Evolutionary conservation across 1,284 basidiomycete genomes (phyloP), one percentile per base, ranked within the genome.

Genomic region (Ceratobasidium sp.): DNA sequence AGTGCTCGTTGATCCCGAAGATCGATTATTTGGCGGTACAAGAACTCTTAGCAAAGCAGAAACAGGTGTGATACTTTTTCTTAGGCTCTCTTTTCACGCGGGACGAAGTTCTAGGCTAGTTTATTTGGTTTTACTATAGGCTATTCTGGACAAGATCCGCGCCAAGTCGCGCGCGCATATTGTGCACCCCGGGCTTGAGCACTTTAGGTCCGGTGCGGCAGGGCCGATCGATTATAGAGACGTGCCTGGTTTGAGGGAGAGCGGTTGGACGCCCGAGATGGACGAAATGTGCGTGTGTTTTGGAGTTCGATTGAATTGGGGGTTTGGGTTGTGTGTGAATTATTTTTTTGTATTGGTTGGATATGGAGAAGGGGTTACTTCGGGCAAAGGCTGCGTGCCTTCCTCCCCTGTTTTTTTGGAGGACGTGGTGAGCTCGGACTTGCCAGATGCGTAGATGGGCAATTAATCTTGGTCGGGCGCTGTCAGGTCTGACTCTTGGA

Each of bases 191-290:
- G 97, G 97, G 0, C 84, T 99, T 70, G 88, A 92, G 6, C 89
- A 93, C 79, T 98, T 98, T 84, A 91, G 90, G 83, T 87, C 88
- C 54, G 90, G 90, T 0, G 84, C 85, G 40, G 83, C 85, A 12
- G 80, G 78, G 10, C 87, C 86, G 42, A 79, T 89, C 52, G 90
- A 94, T 81, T 90, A 91, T 48, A 90, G 89, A 81, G 91, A 95
- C 79, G 91, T 98, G 17, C 96, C 96, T 15, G 96, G 96, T 0
- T 86, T 98, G 54, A 87, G 90, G 62, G 96, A 98, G 85, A 96
- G 93, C 78, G 96, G 96, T 0, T 99, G 98, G 98, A 96, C 94
- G 67, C 92, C 93, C 3, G 92, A 93, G 76, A 94, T 97, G 90
- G 90, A 92, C 80, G 89, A 92, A 71, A 89, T 91, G 93, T 95